Evolutionary conservation across 2,329 filamentous ascomycete species (phyloP).

Genomic region (Lithohypha guttulata): DNA sequence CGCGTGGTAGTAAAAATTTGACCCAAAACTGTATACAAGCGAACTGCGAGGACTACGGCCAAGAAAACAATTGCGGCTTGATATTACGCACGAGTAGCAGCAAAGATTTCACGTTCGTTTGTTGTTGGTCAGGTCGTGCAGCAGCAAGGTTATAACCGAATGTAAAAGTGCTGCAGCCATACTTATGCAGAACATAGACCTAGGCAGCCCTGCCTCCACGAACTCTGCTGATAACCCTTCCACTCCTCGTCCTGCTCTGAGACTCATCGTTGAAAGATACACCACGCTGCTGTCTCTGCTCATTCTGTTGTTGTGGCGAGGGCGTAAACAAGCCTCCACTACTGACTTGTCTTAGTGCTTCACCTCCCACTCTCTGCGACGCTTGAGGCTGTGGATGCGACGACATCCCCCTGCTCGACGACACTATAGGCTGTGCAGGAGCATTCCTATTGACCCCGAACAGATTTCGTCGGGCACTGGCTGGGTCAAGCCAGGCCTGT

Average conservation of each 20-base stretch:
- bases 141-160: no score
- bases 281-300: not conserved
- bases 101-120: no score
- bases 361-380: not conserved
- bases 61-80: no score
- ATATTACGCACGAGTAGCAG: no score
- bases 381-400: not conserved
- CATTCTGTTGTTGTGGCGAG: conserved; percentile 8
- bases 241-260: conserved; percentile 11
- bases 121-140: no score
- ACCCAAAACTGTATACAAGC: no score
- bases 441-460: conserved; percentile 7
- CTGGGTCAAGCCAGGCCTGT: conserved; percentile 9
- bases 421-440: not conserved
- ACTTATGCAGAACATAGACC: no score
- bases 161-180: no score
- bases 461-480: conserved; percentile 10
- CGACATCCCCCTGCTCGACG: not conserved
- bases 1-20: no score
- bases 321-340: conserved; percentile 10
- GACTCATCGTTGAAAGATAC: not conserved
- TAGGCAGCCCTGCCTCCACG: conserved; percentile 25
- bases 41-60: no score
- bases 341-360: conserved; percentile 8
- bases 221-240: conserved; percentile 8